These are phyloP conservation scores for Colletotrichum phormii DNA, from an alignment of 2,329 filamentous ascomycete species.

Conservation along the genomic window DNA sequence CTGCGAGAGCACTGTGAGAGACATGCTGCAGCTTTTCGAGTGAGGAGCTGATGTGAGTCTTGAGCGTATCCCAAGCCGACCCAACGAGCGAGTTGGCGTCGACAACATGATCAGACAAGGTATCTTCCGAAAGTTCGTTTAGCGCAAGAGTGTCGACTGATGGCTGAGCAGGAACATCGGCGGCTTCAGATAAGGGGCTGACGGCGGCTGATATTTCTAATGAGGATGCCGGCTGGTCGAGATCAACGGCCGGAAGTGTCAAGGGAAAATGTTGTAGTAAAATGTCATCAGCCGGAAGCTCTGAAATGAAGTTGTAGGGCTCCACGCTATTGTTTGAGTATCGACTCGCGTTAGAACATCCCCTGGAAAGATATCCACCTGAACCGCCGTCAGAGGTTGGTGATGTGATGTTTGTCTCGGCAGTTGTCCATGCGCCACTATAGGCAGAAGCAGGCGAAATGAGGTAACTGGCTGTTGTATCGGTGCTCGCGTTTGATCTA, in stretches of 20 bases:
- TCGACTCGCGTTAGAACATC: constrained; percentile 40
- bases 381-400: constrained; percentile 55
- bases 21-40: constrained; percentile 54
- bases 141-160: constrained; percentile 13
- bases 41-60: constrained; percentile 59
- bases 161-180: constrained; percentile 51
- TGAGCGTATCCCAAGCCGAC: constrained; percentile 57
- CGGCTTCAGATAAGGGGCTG: constrained; percentile 49
- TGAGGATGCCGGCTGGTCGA: constrained; percentile 51
- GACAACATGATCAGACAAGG: constrained; percentile 40
- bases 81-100: constrained; percentile 54
- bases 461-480: constrained; percentile 52
- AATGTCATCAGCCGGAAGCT: constrained; percentile 57
- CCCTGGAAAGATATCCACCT: constrained; percentile 43
- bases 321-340: constrained; percentile 37
- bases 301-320: constrained; percentile 49
- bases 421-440: constrained; percentile 54
- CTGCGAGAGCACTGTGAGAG: constrained; percentile 54
- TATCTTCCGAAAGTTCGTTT: background rate
- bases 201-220: constrained; percentile 48
- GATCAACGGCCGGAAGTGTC: constrained; percentile 42
- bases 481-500: constrained; percentile 55
- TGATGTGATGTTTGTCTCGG: constrained; percentile 58
- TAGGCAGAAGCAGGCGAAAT: constrained; percentile 62
- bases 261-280: constrained; percentile 45